These are phyloP conservation scores for Trametes sanguinea DNA, from an alignment of 768 basidiomycete species.

Conservation along the genomic window DNA sequence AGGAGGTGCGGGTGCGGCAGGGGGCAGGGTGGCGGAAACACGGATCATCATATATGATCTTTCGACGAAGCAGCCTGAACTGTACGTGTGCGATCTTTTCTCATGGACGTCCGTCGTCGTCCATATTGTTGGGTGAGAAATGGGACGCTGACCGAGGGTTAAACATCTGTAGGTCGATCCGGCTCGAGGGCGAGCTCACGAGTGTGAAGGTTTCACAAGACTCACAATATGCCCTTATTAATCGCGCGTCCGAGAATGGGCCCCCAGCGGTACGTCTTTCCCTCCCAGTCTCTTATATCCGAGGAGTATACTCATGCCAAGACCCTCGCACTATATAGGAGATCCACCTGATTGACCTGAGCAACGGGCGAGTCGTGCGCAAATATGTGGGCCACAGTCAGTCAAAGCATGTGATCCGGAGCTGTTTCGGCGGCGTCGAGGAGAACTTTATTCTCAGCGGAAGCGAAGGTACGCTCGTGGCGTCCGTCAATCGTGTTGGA, in stretches of 20 bases:
- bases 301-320: constrained; percentile 13
- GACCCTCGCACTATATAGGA: constrained; percentile 53
- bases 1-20: constrained; percentile 30
- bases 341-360: constrained; percentile 84
- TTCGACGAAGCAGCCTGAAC: constrained; percentile 61
- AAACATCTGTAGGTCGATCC: constrained; percentile 52
- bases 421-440: constrained; percentile 90
- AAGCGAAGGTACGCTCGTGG: constrained; percentile 75
- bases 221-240: constrained; percentile 85
- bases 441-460: constrained; percentile 91
- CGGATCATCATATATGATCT: constrained; percentile 80
- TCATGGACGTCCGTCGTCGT: background rate
- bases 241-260: constrained; percentile 83
- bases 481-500: background rate
- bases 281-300: background rate
- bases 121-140: background rate
- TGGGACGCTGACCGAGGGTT: constrained; percentile 1
- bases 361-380: constrained; percentile 65
- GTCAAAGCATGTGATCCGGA: constrained; percentile 81
- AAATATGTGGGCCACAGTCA: constrained; percentile 88
- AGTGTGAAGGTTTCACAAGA: constrained; percentile 86
- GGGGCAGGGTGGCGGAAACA: constrained; percentile 41
- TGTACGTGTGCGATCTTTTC: constrained; percentile 52
- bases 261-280: constrained; percentile 24
- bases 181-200: constrained; percentile 78